These are phyloP conservation scores for Vitis hybrid DNA, from an alignment of 177 flowering plant genomes.

Conservation along the genomic window DNA sequence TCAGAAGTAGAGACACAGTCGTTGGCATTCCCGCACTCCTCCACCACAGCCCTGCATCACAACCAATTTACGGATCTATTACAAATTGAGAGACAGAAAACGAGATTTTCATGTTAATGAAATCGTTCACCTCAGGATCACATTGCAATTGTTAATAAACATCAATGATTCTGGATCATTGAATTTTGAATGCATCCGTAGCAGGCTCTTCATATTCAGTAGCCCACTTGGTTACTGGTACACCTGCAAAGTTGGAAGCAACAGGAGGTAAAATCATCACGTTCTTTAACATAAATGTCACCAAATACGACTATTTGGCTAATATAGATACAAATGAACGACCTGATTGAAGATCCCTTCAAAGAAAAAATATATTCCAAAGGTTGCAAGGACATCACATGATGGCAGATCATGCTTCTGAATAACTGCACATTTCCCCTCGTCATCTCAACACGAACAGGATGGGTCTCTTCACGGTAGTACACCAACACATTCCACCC, in stretches of 20 bases:
- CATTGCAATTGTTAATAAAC: conserved; percentile 89
- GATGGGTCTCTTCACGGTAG: conserved; percentile 62
- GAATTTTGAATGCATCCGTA: conserved; percentile 73
- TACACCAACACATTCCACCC: conserved; percentile 50
- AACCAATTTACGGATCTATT: conserved; percentile 4
- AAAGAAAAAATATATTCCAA: conserved; percentile 76
- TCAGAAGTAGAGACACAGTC: conserved; percentile 80
- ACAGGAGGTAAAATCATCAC: neutral
- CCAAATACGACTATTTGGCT: neutral
- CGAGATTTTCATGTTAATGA: neutral
- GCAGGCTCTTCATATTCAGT: conserved; percentile 97
- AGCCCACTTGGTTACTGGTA: conserved; percentile 82
- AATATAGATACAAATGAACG: neutral
- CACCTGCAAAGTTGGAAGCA: conserved; percentile 47
- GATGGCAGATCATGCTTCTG: too few relatives aligned
- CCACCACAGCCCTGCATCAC: conserved; percentile 70
- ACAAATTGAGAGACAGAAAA: neutral
- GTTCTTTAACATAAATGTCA: neutral
- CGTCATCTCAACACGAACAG: conserved; percentile 42
- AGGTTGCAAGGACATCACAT: conserved; percentile 51
- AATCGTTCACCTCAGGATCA: conserved; percentile 63
- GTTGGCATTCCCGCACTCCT: conserved; percentile 69
- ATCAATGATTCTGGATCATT: conserved; percentile 77
- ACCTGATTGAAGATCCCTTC: conserved; percentile 90
- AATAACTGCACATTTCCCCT: conserved; percentile 50